Base-by-base conservation (phyloP, 345 rosid species). In the Camelina laxa region DNA sequence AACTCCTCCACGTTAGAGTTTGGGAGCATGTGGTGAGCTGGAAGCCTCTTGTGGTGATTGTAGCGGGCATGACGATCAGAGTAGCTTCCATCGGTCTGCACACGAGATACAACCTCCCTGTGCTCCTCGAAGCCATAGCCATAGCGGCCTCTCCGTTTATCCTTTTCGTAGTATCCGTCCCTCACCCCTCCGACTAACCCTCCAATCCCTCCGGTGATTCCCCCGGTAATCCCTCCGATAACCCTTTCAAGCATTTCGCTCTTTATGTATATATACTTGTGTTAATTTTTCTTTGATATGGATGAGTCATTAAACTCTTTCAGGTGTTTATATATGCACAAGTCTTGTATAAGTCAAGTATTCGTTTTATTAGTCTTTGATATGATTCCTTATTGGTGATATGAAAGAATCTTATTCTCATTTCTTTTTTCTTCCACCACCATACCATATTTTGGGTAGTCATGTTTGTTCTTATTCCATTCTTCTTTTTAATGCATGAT, bases 401-500 rank as follows among this genome's bases (percentile, higher is more conserved):
- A n/a, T n/a, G n/a, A n/a, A n/a, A n/a, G n/a, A n/a, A n/a, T n/a
- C 64, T 30, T 63, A 64, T 73, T 73, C 76, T 72, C 20, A 61
- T 31, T 31, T 31, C 7, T 31, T 31, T 31, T 41, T 41, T 24
- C 17, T 33, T 42, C 64, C 13, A 64, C 70, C 64, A 71, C 51
- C 50, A 49, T 50, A 50, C 75, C 75, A 54, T 53, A 72, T 63
- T 62, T 63, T 63, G 76, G 53, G 55, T 72, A 49, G 47, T 63
- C 36, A 62, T 33, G 24, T 71, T 72, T 63, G 38, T 72, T 73
- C 70, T 73, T 56, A 73, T 73, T 73, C 70, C 7, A 12, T 64
- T 60, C n/a, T 12, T 62, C 33, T 54, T 41, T 41, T 39, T 8
- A 49, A 59, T 22, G 2, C 39, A 0, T 24, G 53, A 61, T 53